Evolutionary conservation across 2,329 filamentous ascomycete genomes (phyloP), one percentile per base, ranked within the genome.

Genomic region (Arthrocladium fulminans): DNA sequence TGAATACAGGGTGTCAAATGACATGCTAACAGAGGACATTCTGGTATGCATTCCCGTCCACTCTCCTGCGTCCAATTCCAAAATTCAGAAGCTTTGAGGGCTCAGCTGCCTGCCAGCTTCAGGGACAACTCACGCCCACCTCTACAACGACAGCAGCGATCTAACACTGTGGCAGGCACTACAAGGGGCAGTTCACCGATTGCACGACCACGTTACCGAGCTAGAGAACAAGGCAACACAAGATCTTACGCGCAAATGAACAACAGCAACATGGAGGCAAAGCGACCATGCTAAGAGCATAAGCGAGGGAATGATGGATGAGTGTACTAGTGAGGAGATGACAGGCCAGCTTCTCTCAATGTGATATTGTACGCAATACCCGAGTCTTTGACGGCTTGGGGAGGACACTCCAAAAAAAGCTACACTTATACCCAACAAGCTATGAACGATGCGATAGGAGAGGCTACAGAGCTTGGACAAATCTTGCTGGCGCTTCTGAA

Each of bases 1-100:
- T 65, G 89, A 97, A 68, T 97, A 96, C 74, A 88, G 88, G 71
- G 76, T 88, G 37, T 86, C 88, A 59, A 97, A 96, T 72, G 86
- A 94, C 70, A 77, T 96, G 63, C 73, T 97, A 69, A 90, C 84
- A 52, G 88, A 95, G 70, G 90, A 97, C 69, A 95, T 97, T 66
- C 90, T 90, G 70, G 90, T 96, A 78, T 68, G 87, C 83, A 48
- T 46, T 40, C 48, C 32, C 13, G 10, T 40, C 32, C 32, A 6
- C 13, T 48, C 22, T 24, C 13, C 17, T 30, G n/a, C 23, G 12
- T 29, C 13, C 19, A n/a, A 12, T 32, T n/a, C 13, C 23, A 15
- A 6, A 22, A 35, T 35, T 15, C 32, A 35, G 32, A 15, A 35
- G 32, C 32, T 35, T 15, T 35, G 15, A 45, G 23, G 8, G 8